A percentile compares a stretch with the other conserved stretches of the same genome.
Evolutionary conservation across 345 rosid genomes (phyloP).

Genomic region (Eucalyptus viminalis): DNA sequence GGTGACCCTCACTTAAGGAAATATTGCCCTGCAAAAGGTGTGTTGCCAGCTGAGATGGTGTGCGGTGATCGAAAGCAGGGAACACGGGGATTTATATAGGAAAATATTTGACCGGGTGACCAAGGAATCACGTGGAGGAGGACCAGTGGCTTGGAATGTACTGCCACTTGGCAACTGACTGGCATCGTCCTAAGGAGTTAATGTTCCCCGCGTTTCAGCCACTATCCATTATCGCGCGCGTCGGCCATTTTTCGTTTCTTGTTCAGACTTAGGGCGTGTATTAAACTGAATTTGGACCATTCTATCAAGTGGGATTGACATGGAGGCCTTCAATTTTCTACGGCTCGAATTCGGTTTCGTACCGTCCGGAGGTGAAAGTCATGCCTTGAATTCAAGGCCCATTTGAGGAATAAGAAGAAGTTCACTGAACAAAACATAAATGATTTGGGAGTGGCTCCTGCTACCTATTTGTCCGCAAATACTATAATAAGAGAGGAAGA

Average conservation of each 20-base stretch:
- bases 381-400: too few species aligned
- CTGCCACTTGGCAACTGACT: background rate
- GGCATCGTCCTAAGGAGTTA: background rate
- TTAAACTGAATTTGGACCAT: too few species aligned
- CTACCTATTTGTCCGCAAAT: background rate
- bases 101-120: background rate
- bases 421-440: too few species aligned
- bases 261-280: too few species aligned
- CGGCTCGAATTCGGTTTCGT: too few species aligned
- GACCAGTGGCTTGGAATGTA: background rate
- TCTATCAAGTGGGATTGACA: too few species aligned
- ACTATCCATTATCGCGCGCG: background rate
- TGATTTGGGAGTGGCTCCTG: too few species aligned
- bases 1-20: background rate
- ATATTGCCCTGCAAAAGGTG: background rate
- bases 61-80: background rate
- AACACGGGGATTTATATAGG: background rate
- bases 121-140: background rate
- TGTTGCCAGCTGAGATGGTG: background rate
- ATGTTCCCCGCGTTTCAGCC: background rate
- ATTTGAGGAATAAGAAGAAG: too few species aligned
- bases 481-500: background rate
- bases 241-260: background rate
- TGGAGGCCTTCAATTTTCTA: too few species aligned
- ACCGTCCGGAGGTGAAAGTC: too few species aligned